Evolutionary conservation across 495 filamentous ascomycete genomes (phyloP), one percentile per base, ranked within the genome.

Genomic region (Xylaria telfairii): DNA sequence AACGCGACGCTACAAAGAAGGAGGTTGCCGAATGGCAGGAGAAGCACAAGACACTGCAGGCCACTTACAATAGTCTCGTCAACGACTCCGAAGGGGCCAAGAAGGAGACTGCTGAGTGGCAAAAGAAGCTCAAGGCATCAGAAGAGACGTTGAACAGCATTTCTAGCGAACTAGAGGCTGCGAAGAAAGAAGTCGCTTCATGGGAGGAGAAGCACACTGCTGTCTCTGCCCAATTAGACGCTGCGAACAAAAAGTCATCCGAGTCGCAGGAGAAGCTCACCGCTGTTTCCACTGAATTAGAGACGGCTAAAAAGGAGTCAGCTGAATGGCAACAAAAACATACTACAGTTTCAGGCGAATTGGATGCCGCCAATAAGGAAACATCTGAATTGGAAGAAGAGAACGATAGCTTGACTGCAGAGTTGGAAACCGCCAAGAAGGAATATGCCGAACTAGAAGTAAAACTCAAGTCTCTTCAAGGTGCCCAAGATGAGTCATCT

Each of bases 301-400:
- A 70, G 28, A 30, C 26, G 17, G 57, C 65, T 13, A 69, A 65
- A 47, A 60, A 69, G 17, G 37, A 64, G 26, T 54, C 62, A 13
- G 28, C 61, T 6, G 69, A 70, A 44, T 70, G 46, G 61, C 69
- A 60, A 32, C 42, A 62, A 30, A 70, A 70, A 37, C 68, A 70
- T 21, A 28, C 54, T 10, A 19, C 42, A 19, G 19, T 42, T 34
- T 47, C 44, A 4, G 42, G 32, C 32, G 60, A 53, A 30, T 37
- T 65, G 37, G 24, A 54, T 13, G 46, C 67, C 17, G 69, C 69
- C 0, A 39, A 67, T 41, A 56, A 57, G 24, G 71, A 61, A 26
- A 12, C 28, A n/a, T 26, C 56, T 10, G 54, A 51, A 4, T 63
- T 24, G 32, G 30, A 53, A 15, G 69, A 59, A 42, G 67, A 71